Percentiles rank a stretch among this genome's conserved stretches.
Conservation (phyloP, 2,329 filamentous ascomycete species). For the Alternaria alternata region DNA sequence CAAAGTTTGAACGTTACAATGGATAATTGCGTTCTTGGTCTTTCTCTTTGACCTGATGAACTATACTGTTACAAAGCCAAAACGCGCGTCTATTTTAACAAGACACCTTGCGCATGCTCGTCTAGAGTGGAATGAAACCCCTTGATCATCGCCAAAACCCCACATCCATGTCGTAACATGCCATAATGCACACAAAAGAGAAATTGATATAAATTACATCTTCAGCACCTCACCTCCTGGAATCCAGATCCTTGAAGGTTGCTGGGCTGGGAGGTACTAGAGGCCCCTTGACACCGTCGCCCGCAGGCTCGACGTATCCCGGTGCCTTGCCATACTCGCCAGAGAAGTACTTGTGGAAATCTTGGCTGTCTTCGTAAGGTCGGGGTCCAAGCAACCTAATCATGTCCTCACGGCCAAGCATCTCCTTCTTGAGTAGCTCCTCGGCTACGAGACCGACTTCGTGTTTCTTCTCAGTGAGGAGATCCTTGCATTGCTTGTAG, state of each 20-base stretch:
- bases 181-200: not conserved
- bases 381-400: slow-evolving; percentile 84
- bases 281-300: slow-evolving; percentile 46
- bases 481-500: slow-evolving; percentile 86
- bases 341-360: slow-evolving; percentile 93
- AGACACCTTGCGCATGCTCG: slow-evolving; percentile 8
- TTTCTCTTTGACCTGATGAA: not conserved
- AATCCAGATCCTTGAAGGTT: slow-evolving; percentile 28
- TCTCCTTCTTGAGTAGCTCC: slow-evolving; percentile 90
- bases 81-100: slow-evolving; percentile 1
- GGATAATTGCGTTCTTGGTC: not conserved
- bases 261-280: slow-evolving; percentile 44
- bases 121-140: slow-evolving; percentile 17
- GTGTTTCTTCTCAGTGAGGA: slow-evolving; percentile 84
- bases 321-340: slow-evolving; percentile 49
- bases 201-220: not conserved
- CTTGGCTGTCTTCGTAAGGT: slow-evolving; percentile 83
- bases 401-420: slow-evolving; percentile 90
- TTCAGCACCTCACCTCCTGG: slow-evolving; percentile 1
- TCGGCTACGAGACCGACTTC: slow-evolving; percentile 91
- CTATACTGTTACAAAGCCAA: slow-evolving; percentile 2
- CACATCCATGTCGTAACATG: slow-evolving; percentile 5
- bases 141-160: slow-evolving; percentile 1
- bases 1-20: not conserved
- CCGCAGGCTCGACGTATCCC: slow-evolving; percentile 44